Evolutionary conservation across 2,329 filamentous ascomycete species (phyloP).

Genomic region (Stagonosporopsis rhizophila): DNA sequence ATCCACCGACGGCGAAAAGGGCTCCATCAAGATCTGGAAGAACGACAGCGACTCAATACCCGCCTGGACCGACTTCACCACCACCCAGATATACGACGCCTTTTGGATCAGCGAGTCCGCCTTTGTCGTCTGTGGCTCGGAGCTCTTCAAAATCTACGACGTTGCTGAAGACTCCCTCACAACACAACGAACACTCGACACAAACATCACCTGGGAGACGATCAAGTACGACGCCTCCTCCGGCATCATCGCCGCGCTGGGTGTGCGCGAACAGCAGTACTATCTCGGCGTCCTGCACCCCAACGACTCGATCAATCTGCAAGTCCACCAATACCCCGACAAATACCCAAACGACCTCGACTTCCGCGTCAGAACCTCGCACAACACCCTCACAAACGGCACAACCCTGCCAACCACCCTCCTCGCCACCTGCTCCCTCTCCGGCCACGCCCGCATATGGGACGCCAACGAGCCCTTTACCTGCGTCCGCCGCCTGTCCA

Average conservation of each 20-base stretch:
- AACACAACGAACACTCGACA: slow-evolving; percentile 42
- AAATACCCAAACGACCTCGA: slow-evolving; percentile 51
- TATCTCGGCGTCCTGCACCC: slow-evolving; percentile 48
- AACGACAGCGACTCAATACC: slow-evolving; percentile 47
- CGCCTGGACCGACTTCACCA: slow-evolving; percentile 51
- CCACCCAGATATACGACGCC: slow-evolving; percentile 52
- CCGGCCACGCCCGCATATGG: slow-evolving; percentile 53
- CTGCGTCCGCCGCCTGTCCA: slow-evolving; percentile 38
- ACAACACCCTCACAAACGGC: slow-evolving; percentile 25
- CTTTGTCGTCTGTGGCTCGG: slow-evolving; percentile 55
- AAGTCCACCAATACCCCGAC: slow-evolving; percentile 44
- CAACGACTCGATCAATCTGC: slow-evolving; percentile 40
- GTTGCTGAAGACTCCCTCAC: slow-evolving; percentile 37
- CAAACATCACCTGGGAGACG: slow-evolving; percentile 45
- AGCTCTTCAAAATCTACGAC: slow-evolving; percentile 49
- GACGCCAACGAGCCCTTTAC: slow-evolving; percentile 48
- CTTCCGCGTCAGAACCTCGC: slow-evolving; percentile 44
- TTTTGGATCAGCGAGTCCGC: slow-evolving; percentile 53
- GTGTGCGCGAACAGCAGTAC: slow-evolving; percentile 34
- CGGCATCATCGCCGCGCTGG: slow-evolving; percentile 49
- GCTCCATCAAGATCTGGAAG: slow-evolving; percentile 50
- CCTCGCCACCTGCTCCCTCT: slow-evolving; percentile 52
- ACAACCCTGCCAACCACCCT: slow-evolving; percentile 34
- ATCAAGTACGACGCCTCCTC: slow-evolving; percentile 51
- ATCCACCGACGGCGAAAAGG: slow-evolving; percentile 49